A percentile compares a stretch with the other conserved stretches of the same genome.
phyloP scores from a whole-genome alignment of 2,329 filamentous ascomycete genomes.

The Waltergamsia citrina region DNA sequence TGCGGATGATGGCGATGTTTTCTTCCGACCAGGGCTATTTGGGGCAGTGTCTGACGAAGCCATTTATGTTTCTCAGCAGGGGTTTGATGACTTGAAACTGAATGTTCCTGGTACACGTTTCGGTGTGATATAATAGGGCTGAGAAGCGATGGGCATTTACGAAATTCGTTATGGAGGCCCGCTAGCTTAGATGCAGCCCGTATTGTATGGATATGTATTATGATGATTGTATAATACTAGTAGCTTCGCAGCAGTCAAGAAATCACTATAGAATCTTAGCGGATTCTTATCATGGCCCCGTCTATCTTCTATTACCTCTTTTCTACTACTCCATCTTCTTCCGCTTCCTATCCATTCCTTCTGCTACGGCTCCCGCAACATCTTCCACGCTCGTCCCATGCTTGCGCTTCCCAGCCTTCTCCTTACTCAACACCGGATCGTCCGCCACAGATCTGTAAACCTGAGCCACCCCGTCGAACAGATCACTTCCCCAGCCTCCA shows the following conservation, averaged over 20 bases:
- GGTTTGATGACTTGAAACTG: conserved; percentile 18
- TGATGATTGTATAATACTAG: no score
- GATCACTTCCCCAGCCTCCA: conserved; percentile 46
- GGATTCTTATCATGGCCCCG: background rate
- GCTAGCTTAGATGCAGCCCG: no score
- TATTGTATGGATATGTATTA: no score
- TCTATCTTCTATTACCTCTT: background rate
- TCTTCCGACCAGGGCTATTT: conserved; percentile 31
- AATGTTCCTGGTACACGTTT: conserved; percentile 23
- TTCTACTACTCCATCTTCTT: conserved; percentile 18
- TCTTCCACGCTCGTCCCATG: conserved; percentile 49
- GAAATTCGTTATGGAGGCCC: no score
- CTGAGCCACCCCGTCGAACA: conserved; percentile 51
- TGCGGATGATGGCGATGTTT: background rate
- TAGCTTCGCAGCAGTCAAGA: no score
- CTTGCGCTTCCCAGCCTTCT: conserved; percentile 46
- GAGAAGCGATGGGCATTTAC: no score
- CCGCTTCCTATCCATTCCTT: conserved; percentile 36
- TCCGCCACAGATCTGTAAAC: conserved; percentile 54
- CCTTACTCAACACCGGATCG: conserved; percentile 48
- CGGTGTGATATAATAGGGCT: conserved; percentile 9
- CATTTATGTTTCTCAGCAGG: conserved; percentile 36
- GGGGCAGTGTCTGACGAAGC: conserved; percentile 54
- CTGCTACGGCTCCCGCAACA: conserved; percentile 37
- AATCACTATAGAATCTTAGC: background rate